Evolutionary conservation across 108 stramenopile genomes (phyloP).

Genomic region (Epipyxis sp.): DNA sequence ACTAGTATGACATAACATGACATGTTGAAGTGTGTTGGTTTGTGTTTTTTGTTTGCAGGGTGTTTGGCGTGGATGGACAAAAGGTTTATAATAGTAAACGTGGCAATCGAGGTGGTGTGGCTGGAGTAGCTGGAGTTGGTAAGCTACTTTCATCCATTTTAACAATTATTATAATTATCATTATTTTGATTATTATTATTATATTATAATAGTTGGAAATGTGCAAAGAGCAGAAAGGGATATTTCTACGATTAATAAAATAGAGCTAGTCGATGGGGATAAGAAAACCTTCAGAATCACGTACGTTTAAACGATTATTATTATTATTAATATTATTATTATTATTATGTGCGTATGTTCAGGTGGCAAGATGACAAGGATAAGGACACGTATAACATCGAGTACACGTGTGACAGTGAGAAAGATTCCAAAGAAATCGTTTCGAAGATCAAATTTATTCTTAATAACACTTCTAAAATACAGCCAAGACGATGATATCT

Average conservation of each 20-base stretch:
- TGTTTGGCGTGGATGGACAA: conserved; percentile 31
- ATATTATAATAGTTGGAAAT: background rate
- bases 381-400: conserved; percentile 27
- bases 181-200: no score
- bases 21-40: no score
- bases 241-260: conserved; percentile 23
- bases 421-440: conserved; percentile 3
- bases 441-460: conserved; percentile 30
- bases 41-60: no score
- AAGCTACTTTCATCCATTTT: no score
- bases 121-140: no score
- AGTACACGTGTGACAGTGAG: conserved; percentile 19
- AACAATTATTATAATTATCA: no score
- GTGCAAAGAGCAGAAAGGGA: conserved; percentile 34
- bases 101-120: conserved; percentile 15
- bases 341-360: no score
- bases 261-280: conserved; percentile 16
- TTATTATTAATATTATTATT: no score
- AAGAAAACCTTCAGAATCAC: conserved; percentile 8
- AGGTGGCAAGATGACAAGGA: background rate
- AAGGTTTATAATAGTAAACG: conserved; percentile 32
- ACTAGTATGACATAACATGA: no score
- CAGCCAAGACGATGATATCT: no score
- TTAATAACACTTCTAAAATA: no score
- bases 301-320: no score